phyloP scores from a whole-genome alignment of 2,329 filamentous ascomycete genomes.

The Aureobasidium sp. region DNA sequence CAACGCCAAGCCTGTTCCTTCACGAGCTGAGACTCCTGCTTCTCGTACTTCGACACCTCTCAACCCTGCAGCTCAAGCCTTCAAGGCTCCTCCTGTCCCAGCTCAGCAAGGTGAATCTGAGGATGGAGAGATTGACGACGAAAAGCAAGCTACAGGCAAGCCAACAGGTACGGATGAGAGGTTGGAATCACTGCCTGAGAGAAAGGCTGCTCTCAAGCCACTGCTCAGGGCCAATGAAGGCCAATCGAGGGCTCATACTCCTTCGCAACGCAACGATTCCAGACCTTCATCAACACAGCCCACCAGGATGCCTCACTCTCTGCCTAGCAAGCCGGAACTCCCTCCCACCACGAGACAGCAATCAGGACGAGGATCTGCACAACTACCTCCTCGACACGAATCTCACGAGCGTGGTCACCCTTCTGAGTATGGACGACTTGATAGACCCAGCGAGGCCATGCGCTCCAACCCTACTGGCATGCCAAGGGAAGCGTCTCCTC shows the following conservation, averaged over 20 bases:
- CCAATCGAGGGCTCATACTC: conserved; percentile 18
- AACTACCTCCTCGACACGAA: conserved; percentile 18
- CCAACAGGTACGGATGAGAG: background rate
- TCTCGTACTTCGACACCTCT: conserved; percentile 54
- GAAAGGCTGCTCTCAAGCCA: conserved; percentile 17
- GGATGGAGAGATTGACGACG: conserved; percentile 67
- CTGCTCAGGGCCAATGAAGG: conserved; percentile 19
- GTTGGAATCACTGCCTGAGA: background rate
- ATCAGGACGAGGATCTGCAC: conserved; percentile 2
- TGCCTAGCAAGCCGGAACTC: conserved; percentile 55
- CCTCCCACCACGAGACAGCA: conserved; percentile 42
- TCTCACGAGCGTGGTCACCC: conserved; percentile 30
- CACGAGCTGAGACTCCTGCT: conserved; percentile 33
- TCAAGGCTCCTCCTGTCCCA: conserved; percentile 20
- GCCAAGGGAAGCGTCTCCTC: conserved; percentile 37
- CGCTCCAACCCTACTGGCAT: conserved; percentile 16
- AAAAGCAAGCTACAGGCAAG: conserved; percentile 30
- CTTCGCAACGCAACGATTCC: conserved; percentile 29
- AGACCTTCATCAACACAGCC: conserved; percentile 26
- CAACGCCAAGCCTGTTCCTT: conserved; percentile 32
- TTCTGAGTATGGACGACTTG: conserved; percentile 37
- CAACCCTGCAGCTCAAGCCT: conserved; percentile 41
- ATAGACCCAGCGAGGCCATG: conserved; percentile 33
- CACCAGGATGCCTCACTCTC: conserved; percentile 28
- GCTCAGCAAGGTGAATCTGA: conserved; percentile 38